phyloP scores from a whole-genome alignment of 2,329 filamentous ascomycete genomes.

The Xylogone sp. region DNA sequence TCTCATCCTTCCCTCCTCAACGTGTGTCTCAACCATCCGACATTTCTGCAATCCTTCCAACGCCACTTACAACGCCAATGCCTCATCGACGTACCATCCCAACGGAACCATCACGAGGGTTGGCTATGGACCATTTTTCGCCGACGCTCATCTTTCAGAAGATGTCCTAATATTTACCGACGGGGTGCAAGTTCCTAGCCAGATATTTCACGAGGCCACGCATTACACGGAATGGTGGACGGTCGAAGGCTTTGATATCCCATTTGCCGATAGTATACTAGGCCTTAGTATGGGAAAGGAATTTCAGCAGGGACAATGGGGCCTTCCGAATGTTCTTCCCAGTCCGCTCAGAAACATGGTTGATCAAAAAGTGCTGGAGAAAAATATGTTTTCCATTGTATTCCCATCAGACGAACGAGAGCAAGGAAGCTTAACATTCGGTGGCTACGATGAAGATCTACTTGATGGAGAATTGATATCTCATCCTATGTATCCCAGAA shows the following conservation, averaged over 20 bases:
- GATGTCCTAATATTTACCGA: background rate
- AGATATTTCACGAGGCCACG: background rate
- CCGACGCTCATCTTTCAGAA: background rate
- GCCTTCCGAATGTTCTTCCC: background rate
- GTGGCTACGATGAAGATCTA: constrained; percentile 3
- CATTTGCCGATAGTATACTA: background rate
- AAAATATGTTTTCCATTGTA: constrained; percentile 5
- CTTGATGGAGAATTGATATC: background rate
- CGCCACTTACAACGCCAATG: constrained; percentile 2
- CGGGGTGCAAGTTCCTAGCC: background rate
- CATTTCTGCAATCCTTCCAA: constrained; percentile 2
- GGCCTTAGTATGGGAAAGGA: background rate
- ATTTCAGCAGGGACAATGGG: background rate
- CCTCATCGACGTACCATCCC: constrained; percentile 2
- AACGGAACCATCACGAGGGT: constrained; percentile 2
- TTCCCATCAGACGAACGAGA: constrained; percentile 2
- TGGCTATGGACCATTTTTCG: background rate
- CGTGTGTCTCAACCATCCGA: background rate
- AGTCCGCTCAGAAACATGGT: constrained; percentile 7
- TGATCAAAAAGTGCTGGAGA: constrained; percentile 2
- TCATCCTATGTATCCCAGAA: background rate
- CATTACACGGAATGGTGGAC: background rate
- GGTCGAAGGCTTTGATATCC: background rate
- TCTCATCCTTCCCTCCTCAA: constrained; percentile 4
- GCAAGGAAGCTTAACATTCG: constrained; percentile 3